These are phyloP conservation scores for Annulohypoxylon maeteangense DNA, from an alignment of 495 filamentous ascomycete genomes.

Conservation along the genomic window DNA sequence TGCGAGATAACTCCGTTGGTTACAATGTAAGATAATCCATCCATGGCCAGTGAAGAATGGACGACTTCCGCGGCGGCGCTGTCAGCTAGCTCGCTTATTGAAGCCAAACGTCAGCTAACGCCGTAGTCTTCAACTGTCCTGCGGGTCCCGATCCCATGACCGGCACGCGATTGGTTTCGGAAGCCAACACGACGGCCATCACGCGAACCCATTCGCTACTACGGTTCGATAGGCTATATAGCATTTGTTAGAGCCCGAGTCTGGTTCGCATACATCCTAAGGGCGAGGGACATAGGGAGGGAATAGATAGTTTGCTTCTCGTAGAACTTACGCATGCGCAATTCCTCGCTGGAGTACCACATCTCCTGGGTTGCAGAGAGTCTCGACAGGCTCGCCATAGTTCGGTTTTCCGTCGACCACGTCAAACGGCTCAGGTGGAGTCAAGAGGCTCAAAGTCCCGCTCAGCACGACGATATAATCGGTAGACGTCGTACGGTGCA, in stretches of 20 bases:
- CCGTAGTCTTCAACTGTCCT: conserved; percentile 7
- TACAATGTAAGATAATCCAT: conserved; percentile 12
- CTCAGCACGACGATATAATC: conserved; percentile 44
- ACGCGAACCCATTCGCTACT: conserved; percentile 42
- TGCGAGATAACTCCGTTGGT: conserved; percentile 25
- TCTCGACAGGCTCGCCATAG: conserved; percentile 41
- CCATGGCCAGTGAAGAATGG: conserved; percentile 21
- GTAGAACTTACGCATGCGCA: conserved; percentile 47
- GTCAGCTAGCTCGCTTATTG: conserved; percentile 22
- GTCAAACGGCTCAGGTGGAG: conserved; percentile 36
- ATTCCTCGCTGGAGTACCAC: conserved; percentile 44
- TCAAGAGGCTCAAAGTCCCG: conserved; percentile 39
- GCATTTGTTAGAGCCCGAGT: conserved; percentile 11
- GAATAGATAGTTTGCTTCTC: neutral
- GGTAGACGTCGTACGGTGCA: conserved; percentile 45
- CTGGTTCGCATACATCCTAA: neutral
- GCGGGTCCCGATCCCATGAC: conserved; percentile 10
- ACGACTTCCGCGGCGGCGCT: conserved; percentile 25
- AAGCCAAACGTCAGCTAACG: conserved; percentile 41
- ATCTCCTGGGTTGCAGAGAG: conserved; percentile 39
- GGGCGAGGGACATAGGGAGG: neutral
- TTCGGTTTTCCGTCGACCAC: conserved; percentile 26
- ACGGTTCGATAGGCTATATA: conserved; percentile 40
- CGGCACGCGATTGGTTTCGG: conserved; percentile 35
- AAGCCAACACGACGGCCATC: conserved; percentile 25